Evolutionary conservation across 208 protist species (phyloP), one percentile per base, ranked within the genome.

Genomic region (Leishmania martiniquensis): DNA sequence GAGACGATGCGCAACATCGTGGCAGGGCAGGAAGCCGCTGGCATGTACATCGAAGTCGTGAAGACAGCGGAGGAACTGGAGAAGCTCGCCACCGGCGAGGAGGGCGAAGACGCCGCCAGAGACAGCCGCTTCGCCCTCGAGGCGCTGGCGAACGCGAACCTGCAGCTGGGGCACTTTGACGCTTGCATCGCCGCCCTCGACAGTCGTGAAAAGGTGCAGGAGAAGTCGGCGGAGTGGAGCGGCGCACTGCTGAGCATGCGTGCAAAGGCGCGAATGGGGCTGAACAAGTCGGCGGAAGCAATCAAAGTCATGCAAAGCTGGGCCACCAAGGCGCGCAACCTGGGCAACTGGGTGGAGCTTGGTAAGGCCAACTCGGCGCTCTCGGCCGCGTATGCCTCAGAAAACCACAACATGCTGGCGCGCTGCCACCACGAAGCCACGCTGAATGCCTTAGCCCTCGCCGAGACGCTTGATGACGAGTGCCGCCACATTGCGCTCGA

Each of bases 1-100:
- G 90, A 96, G 78, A 97, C 94, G n/a, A 93, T 85, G 81, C 90
- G 92, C 65, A 95, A 95, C 82, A 93, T 97, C 63, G 84, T 97
- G 63, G 77, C 84, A 42, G 90, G 81, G 34, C 88, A 96, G 78
- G 82, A 91, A 72, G 85, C 88, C 9, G 81, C 88, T 25, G 87
- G 89, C 42, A 89, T 89, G 82, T 96, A 90, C 79, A 63, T 84
- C 39, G 89, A 92, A 49, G 88, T 95, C 10, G 78, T 96, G 60
- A 78, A 85, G 51, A 92, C 90, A 17, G 94, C 94, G 7, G 86
- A 91, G 75, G 88, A 96, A 73, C 87, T 97, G 20, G 80, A 92
- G 65, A 77, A 74, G 47, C 82, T 96, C 17, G 89, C 92, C 4
- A 87, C 77, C 39, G 80, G 81, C 17, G 88, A 84, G 55, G 92